phyloP scores from a whole-genome alignment of 352 stramenopile species.

The Phytophthora pistaciae region DNA sequence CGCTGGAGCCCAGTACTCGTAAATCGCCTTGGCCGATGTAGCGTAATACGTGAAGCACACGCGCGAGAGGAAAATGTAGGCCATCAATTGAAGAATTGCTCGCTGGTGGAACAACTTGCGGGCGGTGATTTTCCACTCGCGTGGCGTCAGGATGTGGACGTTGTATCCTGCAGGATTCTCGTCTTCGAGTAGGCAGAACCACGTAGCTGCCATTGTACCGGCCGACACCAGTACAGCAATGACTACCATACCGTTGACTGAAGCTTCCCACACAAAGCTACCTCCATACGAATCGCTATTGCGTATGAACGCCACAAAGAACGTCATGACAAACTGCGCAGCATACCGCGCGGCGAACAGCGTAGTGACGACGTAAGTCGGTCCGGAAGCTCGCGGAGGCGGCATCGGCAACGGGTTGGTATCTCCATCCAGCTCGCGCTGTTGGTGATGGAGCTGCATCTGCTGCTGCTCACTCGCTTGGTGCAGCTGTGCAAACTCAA shows the following conservation, averaged over 20 bases:
- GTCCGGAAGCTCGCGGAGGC: slow-evolving; percentile 17
- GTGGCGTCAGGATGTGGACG: slow-evolving; percentile 23
- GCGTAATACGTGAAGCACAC: slow-evolving; percentile 74
- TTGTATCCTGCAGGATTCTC: slow-evolving; percentile 32
- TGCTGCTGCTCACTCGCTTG: slow-evolving; percentile 35
- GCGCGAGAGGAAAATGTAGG: slow-evolving; percentile 53
- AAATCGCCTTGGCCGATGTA: slow-evolving; percentile 61
- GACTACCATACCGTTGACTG: slow-evolving; percentile 56
- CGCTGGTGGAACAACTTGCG: slow-evolving; percentile 50
- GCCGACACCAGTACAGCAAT: slow-evolving; percentile 40
- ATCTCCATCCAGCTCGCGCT: slow-evolving; percentile 29
- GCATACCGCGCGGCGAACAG: slow-evolving; percentile 48
- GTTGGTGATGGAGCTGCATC: slow-evolving; percentile 35
- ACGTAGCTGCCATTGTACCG: slow-evolving; percentile 34
- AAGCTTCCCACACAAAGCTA: slow-evolving; percentile 53
- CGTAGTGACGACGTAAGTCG: slow-evolving; percentile 49
- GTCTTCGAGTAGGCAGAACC: slow-evolving; percentile 50
- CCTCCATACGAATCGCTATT: slow-evolving; percentile 64
- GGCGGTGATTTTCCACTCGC: slow-evolving; percentile 28
- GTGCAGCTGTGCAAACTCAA: slow-evolving; percentile 51
- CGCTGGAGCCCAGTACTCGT: slow-evolving; percentile 61
- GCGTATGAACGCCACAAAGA: slow-evolving; percentile 62
- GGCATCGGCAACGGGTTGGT: slow-evolving; percentile 14
- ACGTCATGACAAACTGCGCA: slow-evolving; percentile 48
- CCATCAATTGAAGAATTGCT: slow-evolving; percentile 47